These are phyloP conservation scores for Ephemerocybe angulata DNA, from an alignment of 768 basidiomycete genomes.

Conservation along the genomic window DNA sequence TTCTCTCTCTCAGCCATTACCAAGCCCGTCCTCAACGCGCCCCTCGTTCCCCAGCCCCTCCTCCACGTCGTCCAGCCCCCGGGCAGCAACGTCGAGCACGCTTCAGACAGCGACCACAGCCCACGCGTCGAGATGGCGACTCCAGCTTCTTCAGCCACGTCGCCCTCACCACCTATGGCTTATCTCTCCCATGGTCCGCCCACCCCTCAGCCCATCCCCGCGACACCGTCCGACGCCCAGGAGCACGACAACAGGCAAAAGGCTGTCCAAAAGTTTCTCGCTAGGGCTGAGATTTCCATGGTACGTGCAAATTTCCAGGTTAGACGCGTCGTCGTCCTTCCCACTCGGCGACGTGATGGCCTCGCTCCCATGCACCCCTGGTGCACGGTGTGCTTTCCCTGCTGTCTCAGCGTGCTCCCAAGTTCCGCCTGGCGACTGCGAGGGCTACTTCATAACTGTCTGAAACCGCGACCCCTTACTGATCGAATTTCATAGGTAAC, in stretches of 20 bases:
- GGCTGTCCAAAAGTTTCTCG: slow-evolving; percentile 72
- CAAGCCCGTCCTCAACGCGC: slow-evolving; percentile 29
- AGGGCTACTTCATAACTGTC: slow-evolving; percentile 15
- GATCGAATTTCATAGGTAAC: slow-evolving; percentile 58
- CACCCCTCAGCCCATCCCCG: slow-evolving; percentile 33
- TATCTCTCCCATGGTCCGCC: slow-evolving; percentile 49
- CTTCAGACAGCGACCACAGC: slow-evolving; percentile 12
- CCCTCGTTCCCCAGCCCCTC: slow-evolving; percentile 30
- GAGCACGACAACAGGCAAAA: slow-evolving; percentile 62
- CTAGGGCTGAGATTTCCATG: slow-evolving; percentile 75
- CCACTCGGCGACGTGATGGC: slow-evolving; percentile 21
- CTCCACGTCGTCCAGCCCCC: slow-evolving; percentile 30
- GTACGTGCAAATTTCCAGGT: slow-evolving; percentile 46
- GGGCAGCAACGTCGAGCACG: slow-evolving; percentile 23
- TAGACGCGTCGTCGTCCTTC: slow-evolving; percentile 46
- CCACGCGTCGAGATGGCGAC: slow-evolving; percentile 67
- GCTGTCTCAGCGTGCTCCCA: slow-evolving; percentile 8
- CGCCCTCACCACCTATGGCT: slow-evolving; percentile 71
- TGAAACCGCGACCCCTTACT: slow-evolving; percentile 35
- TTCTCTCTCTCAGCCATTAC: slow-evolving; percentile 29
- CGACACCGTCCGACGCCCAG: slow-evolving; percentile 34
- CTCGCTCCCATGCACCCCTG: slow-evolving; percentile 14
- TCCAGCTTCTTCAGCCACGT: slow-evolving; percentile 78
- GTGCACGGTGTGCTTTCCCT: slow-evolving; percentile 10
- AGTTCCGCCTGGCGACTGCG: slow-evolving; percentile 11